Conservation (phyloP, 305 asterid genomes). For the Fraxinus dipetala region DNA sequence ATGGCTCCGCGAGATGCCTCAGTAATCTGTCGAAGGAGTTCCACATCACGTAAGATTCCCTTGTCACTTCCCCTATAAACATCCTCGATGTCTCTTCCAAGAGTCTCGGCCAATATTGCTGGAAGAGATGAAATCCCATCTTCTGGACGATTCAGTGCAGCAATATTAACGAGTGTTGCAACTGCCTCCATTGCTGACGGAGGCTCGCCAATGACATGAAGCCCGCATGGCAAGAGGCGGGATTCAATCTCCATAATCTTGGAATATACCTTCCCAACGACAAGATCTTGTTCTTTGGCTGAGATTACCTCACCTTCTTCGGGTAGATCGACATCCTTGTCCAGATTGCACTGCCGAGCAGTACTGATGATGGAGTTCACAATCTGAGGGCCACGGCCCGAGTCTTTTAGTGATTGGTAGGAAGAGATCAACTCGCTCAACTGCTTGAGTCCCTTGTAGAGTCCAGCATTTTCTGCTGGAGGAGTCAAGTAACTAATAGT, state of each 20-base stretch:
- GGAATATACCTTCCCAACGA: constrained; percentile 87
- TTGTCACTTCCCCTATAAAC: constrained; percentile 76
- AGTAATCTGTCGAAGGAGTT: constrained; percentile 82
- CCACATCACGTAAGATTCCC: constrained; percentile 80
- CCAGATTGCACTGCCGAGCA: constrained; percentile 91
- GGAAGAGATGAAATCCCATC: constrained; percentile 79
- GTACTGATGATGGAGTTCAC: constrained; percentile 94
- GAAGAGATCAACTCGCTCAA: constrained; percentile 87
- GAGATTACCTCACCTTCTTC: constrained; percentile 76
- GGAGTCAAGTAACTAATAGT: constrained; percentile 97
- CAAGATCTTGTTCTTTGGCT: constrained; percentile 66
- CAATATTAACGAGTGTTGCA: constrained; percentile 87
- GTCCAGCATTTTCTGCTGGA: constrained; percentile 98
- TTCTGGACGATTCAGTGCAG: constrained; percentile 88
- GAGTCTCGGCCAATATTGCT: constrained; percentile 65
- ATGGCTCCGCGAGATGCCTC: constrained; percentile 85
- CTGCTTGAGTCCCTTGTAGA: constrained; percentile 96
- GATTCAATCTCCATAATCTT: constrained; percentile 99
- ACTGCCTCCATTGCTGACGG: constrained; percentile 96
- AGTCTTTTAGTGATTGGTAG: constrained; percentile 86
- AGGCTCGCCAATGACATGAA: constrained; percentile 94
- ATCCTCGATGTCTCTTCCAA: constrained; percentile 79
- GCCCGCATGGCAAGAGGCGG: constrained; percentile 89
- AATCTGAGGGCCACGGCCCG: constrained; percentile 87
- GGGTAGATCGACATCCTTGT: constrained; percentile 92